Evolutionary conservation across 169 alveolate species (phyloP).

Genomic region (Eimeria praecox): DNA sequence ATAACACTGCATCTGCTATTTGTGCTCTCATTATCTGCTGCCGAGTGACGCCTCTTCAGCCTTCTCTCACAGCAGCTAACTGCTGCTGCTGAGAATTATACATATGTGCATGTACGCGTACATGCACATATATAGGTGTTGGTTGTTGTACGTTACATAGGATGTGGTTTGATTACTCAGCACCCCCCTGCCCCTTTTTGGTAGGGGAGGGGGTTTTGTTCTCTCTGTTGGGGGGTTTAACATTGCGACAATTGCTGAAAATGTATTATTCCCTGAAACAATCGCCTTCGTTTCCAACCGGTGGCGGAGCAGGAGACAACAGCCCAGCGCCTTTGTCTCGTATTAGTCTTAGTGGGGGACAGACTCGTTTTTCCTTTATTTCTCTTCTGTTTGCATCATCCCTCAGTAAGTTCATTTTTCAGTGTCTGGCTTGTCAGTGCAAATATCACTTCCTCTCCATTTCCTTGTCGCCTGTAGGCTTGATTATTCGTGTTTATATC

Average conservation of each 20-base stretch:
- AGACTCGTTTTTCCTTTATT: slow-evolving; percentile 77
- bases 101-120: background rate
- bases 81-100: background rate
- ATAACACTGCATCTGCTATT: too few relatives aligned
- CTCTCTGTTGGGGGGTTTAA: slow-evolving; percentile 41
- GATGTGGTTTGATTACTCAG: background rate
- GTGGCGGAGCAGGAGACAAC: slow-evolving; percentile 31
- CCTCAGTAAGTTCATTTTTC: slow-evolving; percentile 28
- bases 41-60: background rate
- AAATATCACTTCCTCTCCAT: background rate
- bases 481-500: too few relatives aligned
- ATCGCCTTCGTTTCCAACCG: background rate
- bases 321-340: slow-evolving; percentile 27
- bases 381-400: slow-evolving; percentile 56
- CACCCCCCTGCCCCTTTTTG: slow-evolving; percentile 14
- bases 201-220: slow-evolving; percentile 47
- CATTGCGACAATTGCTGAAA: slow-evolving; percentile 53
- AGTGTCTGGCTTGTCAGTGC: background rate
- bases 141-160: background rate
- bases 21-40: background rate
- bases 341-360: slow-evolving; percentile 70
- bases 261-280: slow-evolving; percentile 18
- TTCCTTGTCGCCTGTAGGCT: too few relatives aligned
- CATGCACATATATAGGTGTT: background rate
- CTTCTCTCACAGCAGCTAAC: background rate